These are phyloP conservation scores for Astrothelium subdiscretum DNA, from an alignment of 495 filamentous ascomycete species.

Conservation along the genomic window DNA sequence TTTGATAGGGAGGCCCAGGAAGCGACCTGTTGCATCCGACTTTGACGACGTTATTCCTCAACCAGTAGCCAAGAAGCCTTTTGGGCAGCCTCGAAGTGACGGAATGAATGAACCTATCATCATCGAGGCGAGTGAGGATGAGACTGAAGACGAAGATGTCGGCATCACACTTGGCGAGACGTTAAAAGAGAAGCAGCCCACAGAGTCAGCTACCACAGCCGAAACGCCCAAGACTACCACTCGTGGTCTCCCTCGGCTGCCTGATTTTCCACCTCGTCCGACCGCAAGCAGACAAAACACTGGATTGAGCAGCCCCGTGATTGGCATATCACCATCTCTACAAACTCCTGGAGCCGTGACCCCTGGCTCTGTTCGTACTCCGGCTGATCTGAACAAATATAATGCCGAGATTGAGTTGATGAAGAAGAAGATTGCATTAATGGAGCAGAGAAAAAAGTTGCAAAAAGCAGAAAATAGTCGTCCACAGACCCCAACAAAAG, in stretches of 20 bases:
- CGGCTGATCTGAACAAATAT: background rate
- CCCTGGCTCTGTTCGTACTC: background rate
- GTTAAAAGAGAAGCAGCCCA: background rate
- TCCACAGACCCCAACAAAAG: background rate
- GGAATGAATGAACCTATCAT: conserved; percentile 35
- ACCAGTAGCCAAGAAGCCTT: conserved; percentile 42
- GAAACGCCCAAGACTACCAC: conserved; percentile 14
- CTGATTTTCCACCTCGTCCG: conserved; percentile 23
- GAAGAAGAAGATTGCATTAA: conserved; percentile 64
- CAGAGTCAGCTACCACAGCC: background rate
- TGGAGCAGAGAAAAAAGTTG: conserved; percentile 46
- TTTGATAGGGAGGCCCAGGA: conserved; percentile 23
- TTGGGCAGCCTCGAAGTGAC: conserved; percentile 42
- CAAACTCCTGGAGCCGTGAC: background rate
- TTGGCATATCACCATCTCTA: background rate
- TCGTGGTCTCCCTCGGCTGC: conserved; percentile 36
- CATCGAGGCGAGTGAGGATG: conserved; percentile 72
- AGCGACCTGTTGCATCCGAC: conserved; percentile 78
- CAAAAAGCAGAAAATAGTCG: background rate
- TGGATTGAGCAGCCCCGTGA: background rate
- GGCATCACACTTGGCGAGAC: background rate
- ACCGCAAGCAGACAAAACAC: conserved; percentile 7
- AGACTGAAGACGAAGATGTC: conserved; percentile 15
- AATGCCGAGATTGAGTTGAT: conserved; percentile 25
- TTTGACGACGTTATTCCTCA: conserved; percentile 50